Base-by-base conservation (phyloP, 23 red algal species). In the Gracilaria vermiculophylla region DNA sequence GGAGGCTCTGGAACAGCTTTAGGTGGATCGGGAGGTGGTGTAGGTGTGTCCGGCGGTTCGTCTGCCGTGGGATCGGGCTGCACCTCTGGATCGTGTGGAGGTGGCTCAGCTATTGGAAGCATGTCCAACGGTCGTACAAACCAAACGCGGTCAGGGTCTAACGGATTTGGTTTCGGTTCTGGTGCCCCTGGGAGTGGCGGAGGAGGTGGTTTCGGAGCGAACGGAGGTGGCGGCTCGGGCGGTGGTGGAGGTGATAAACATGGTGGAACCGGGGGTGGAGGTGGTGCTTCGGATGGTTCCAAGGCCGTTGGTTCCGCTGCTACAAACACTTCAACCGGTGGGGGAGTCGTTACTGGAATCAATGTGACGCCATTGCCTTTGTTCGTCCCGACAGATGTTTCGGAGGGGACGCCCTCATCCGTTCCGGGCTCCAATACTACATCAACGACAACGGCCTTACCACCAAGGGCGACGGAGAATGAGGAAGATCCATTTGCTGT, bases 21-120 rank as follows among this genome's bases (percentile, higher is more conserved):
- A 48, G 81, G 81, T 49, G 81, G 81, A 4, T 85, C 81, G 48
- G 81, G 81, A 6, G 81, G 81, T 10, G 81, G 81, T 54, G 61
- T 85, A 7, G 81, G 81, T 33, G 81, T 85, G 1, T 62, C 81
- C 10, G 42, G 41, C 15, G 81, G 81, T 1, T 69, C 81, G 14
- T 85, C 81, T 20, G 81, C 58, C 3, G 49, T 66, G 3, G 81
- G 81, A 47, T 70, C 81, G n/a, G 81, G 81, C 14, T 85, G 81
- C 35, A 85, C 81, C 71, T 53, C 81, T 53, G 81, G 81, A 5
- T 85, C 81, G 28, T 85, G 81, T 53, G 81, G 81, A 44, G 81
- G 81, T 9, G 81, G 81, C 19, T 69, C 62, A 32, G 81, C 81
- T 1, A 71, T 71, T 17, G 81, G 81, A 33, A 62, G 25, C 45